Conservation (phyloP, 2,329 filamentous ascomycete genomes). For the Fusarium paranaense region DNA sequence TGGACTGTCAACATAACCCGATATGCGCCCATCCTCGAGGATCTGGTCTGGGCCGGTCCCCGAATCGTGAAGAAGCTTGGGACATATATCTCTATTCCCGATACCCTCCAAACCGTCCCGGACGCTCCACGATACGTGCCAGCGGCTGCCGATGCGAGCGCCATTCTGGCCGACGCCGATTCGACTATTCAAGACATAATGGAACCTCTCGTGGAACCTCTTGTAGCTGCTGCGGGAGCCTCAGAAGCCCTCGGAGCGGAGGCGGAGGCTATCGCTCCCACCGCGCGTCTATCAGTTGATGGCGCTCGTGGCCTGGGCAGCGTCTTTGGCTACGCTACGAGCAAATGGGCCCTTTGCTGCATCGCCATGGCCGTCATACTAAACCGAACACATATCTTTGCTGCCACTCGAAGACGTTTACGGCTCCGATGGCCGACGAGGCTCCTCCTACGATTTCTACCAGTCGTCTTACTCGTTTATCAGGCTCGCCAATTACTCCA, state of each 20-base stretch:
- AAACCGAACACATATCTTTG: constrained; percentile 94
- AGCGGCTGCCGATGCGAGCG: constrained; percentile 31
- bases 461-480: constrained; percentile 75
- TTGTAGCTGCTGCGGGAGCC: constrained; percentile 17
- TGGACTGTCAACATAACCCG: constrained; percentile 71
- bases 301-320: constrained; percentile 79
- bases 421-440: constrained; percentile 79
- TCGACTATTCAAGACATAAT: constrained; percentile 46
- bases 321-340: constrained; percentile 90
- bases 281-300: constrained; percentile 66
- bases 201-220: constrained; percentile 42
- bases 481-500: constrained; percentile 80
- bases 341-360: constrained; percentile 91
- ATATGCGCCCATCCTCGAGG: constrained; percentile 73
- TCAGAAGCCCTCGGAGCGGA: constrained; percentile 22
- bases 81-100: constrained; percentile 69
- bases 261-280: constrained; percentile 31
- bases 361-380: constrained; percentile 87
- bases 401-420: constrained; percentile 85
- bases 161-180: constrained; percentile 38
- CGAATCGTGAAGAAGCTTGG: constrained; percentile 77
- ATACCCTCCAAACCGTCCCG: constrained; percentile 65
- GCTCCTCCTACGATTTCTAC: constrained; percentile 75
- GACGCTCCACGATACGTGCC: constrained; percentile 51
- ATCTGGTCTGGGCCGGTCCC: constrained; percentile 76